Evolutionary conservation across 176 grass and related monocot genomes (phyloP), one percentile per base, ranked within the genome.

Genomic region (Guadua angustifolia): DNA sequence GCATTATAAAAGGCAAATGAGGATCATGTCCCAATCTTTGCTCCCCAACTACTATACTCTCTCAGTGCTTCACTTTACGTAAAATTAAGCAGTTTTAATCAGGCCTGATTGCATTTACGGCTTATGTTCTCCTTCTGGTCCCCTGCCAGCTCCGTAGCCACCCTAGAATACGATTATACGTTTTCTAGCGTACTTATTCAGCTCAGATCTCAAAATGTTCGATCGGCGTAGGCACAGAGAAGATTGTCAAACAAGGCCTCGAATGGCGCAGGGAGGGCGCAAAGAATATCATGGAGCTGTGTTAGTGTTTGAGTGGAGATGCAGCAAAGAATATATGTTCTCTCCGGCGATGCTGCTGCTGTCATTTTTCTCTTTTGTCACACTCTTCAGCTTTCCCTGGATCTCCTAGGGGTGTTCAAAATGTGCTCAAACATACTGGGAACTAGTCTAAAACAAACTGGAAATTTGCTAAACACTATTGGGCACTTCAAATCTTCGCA

Each of bases 151-250:
- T 47, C 26, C 21, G 39, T 26, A 66, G 61, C 78, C 40, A 32
- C 18, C 60, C 9, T 69, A 82, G 77, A 87, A 75, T 68, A 75
- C 50, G 21, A 46, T 75, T 66, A 13, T 25, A 44, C 44, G 46
- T 32, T 22, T 55, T 25, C 1, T 75, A 68, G 39, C 26, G 66
- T 73, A 13, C 12, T 6, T 26, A 47, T 25, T 66, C 38, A 50
- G 61, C 71, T 87, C 62, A 25, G 71, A 87, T 87, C 70, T 81
- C 85, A 68, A 87, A 82, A 81, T 81, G 70, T 87, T 81, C 78
- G 26, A 50, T 18, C 24, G 59, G 24, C 10, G 18, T n/a, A 6
- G 0, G 46, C 25, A 47, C 40, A 38, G 36, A 80, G 66, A 56
- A 75, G 42, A 39, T 67, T 75, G 58, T 67, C 24, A 35, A 38